Evolutionary conservation across 2,329 filamentous ascomycete species (phyloP).

Genomic region (Colletotrichum lupini): DNA sequence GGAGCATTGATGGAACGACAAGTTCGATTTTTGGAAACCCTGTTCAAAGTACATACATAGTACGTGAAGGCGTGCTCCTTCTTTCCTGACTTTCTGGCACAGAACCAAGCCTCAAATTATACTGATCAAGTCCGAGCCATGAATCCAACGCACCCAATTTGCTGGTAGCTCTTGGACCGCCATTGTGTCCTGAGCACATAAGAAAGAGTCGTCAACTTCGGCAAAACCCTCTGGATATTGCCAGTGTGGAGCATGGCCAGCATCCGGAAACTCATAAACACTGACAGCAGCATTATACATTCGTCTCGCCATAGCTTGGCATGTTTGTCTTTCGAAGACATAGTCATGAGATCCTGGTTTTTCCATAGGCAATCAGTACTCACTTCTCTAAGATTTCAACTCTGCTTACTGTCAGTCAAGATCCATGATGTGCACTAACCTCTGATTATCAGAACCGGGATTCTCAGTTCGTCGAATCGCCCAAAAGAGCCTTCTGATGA

Average conservation of each 20-base stretch:
- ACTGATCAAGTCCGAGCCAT: neutral
- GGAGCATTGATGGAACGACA: too few relatives aligned
- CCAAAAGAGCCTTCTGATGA: neutral
- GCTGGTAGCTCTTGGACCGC: neutral
- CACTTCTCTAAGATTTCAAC: neutral
- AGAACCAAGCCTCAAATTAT: neutral
- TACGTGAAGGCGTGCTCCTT: too few relatives aligned
- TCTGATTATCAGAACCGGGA: neutral
- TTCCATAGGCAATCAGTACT: neutral
- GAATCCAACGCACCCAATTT: neutral
- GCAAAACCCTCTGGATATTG: neutral
- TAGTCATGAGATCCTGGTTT: neutral
- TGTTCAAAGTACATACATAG: too few relatives aligned
- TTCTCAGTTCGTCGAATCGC: neutral
- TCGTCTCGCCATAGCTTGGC: neutral
- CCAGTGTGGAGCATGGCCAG: neutral
- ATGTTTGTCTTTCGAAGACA: neutral
- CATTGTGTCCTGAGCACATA: neutral
- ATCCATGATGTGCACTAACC: neutral
- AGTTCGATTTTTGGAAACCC: too few relatives aligned
- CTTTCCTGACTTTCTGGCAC: fast-evolving
- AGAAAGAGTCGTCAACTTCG: neutral
- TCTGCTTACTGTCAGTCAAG: neutral
- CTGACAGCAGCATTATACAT: neutral
- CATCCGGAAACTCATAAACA: neutral